Evolutionary conservation across 306 rosid genomes (phyloP), one percentile per base, ranked within the genome.

Genomic region (Fragaria iinumae): DNA sequence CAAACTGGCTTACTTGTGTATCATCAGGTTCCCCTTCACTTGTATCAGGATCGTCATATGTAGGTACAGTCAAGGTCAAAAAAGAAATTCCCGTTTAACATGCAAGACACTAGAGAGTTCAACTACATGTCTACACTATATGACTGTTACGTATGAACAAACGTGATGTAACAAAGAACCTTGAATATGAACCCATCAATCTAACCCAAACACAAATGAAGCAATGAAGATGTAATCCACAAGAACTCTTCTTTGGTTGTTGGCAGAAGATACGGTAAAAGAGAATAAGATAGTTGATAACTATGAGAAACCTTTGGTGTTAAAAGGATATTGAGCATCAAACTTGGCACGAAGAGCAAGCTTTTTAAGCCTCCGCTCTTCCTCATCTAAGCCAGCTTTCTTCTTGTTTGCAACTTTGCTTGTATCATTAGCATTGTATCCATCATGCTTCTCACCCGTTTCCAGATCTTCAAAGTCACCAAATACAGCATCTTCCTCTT

Each of bases 381-480:
- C 93, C 74, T 80, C 84, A 84, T 86, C 89, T 45, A 57, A 50
- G 83, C 87, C 88, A 60, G 68, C 82, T 76, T 78, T 90, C 79
- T 79, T 87, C 27, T 63, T 84, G 65, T 56, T 45, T 67, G 69
- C 77, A 53, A 72, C 75, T 45, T 81, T 63, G 32, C 68, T 72
- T 67, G 57, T 48, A 48, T 78, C 76, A 80, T 82, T 82, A 66
- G 79, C 77, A 73, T 47, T 84, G 77, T 44, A 11, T 43, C 76
- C 76, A 68, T 74, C 90, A 70, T 76, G 43, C 78, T 78, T 87
- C 79, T 84, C 90, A 78, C 93, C 97, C 10, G 91, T 84, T 90
- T 95, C 99, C 83, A 95, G 69, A 85, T 95, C 99, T 83, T 95
- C 99, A 78, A 95, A 95, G 83, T 90, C 97, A n/a, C 96, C 99